Base-by-base conservation (phyloP, 176 grass and related monocot genomes). In the Phoenix dactylifera region DNA sequence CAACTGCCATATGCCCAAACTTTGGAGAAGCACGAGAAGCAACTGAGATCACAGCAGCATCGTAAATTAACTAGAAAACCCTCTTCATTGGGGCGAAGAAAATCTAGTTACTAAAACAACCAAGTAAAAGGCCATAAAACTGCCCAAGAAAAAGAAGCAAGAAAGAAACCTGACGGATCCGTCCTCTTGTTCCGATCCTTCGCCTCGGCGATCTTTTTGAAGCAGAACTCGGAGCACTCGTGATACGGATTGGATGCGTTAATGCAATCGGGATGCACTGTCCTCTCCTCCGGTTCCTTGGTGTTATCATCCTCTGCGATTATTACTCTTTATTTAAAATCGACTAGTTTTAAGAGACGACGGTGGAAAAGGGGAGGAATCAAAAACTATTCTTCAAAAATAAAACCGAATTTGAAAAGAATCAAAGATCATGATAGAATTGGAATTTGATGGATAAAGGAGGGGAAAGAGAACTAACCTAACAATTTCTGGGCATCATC, bases 111-210 rank as follows among this genome's bases (percentile, higher is more conserved):
- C 20, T 20, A 20, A 20, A 20, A 20, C 20, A 20, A 20, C 20
- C 4, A 30, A 30, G 6, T 30, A 30, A 30, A 30, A 30, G 28
- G 28, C 6, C 28, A 30, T 30, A 30, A 30, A 30, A 6, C 4
- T 6, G 28, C 28, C 28, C 28, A 30, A 30, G 18, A 6, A 53
- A 26, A 54, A 6, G 18, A 55, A 4, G 18, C n/a, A 35, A 16
- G 3, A 67, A 67, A 67, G 28, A 49, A 62, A 80, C 77, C 70
- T 74, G 77, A 52, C 16, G 22, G 10, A 74, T 69, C 57, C 57
- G 35, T 44, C 35, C 25, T 80, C 51, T 24, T 70, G 17, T 49
- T 55, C 10, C 17, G 56, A 59, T 63, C 63, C 30, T 55, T 68
- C 3, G 18, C 4, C 4, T 68, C 65, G 4, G 65, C 65, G 20